Evolutionary conservation across 768 basidiomycete species (phyloP).

Genomic region (Serpula lacrymans): DNA sequence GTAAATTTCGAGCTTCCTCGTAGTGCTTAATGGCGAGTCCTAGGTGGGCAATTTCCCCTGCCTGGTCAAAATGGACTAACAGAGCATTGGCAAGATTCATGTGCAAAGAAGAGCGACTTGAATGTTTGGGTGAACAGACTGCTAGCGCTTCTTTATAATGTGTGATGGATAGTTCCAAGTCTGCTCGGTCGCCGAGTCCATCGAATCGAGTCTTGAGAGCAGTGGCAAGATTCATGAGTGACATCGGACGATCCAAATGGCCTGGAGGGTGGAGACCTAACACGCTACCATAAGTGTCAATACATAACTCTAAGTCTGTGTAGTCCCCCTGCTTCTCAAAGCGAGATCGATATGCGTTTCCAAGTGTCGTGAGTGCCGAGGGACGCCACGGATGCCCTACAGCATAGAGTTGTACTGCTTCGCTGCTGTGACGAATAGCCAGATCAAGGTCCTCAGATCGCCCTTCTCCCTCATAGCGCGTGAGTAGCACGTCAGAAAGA

Average conservation of each 20-base stretch:
- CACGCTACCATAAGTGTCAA: slow-evolving; percentile 13
- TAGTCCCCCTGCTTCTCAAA: no score
- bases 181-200: slow-evolving; percentile 11
- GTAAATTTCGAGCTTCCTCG: slow-evolving; percentile 16
- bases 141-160: slow-evolving; percentile 10
- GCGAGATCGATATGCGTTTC: no score
- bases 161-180: slow-evolving; percentile 21
- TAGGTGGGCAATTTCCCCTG: slow-evolving; percentile 17
- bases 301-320: no score
- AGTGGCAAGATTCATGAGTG: slow-evolving; percentile 28
- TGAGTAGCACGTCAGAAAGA: slow-evolving; percentile 24
- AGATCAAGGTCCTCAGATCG: slow-evolving; percentile 23
- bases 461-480: slow-evolving; percentile 22
- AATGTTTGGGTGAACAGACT: slow-evolving; percentile 14
- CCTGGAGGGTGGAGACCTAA: slow-evolving; percentile 13
- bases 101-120: not conserved
- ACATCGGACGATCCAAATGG: slow-evolving; percentile 11
- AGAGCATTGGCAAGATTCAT: slow-evolving; percentile 12
- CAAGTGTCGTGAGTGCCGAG: no score
- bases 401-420: no score
- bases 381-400: no score
- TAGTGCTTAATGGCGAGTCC: slow-evolving; percentile 24
- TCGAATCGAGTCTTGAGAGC: slow-evolving; percentile 28
- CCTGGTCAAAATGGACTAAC: not conserved
- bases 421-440: slow-evolving; percentile 22